Base-by-base conservation (phyloP, 139 green algal genomes). In the Chlorella vulgaris region DNA sequence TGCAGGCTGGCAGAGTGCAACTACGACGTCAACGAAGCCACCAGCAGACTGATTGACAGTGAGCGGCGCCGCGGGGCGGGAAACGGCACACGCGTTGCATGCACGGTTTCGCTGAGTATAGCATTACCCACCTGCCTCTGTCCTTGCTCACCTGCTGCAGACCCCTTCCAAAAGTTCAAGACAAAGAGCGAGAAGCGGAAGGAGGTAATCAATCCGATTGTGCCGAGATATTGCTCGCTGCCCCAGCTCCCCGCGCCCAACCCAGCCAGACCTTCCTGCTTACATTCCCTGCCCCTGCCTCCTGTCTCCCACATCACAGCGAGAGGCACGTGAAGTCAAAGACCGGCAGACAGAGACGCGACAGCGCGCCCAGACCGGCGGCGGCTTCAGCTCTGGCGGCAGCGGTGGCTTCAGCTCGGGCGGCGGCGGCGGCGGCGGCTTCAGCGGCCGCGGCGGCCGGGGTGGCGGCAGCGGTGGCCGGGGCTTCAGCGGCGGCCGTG, bases 11-110 rank as follows among this genome's bases (percentile, higher is more conserved):
- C 69, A 8, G 87, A 91, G 69, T 90, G 86, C 82, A 89, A 87
- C n/a, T 82, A 85, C 60, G 88, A 91, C 43, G 83, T 86, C 40
- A 91, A 91, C 50, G 88, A 91, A 69, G 84, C 88, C 36, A 91
- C 86, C 3, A 76, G 47, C 47, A 50, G 86, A 51, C 81, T 91
- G 4, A 91, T 91, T 43, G 88, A 91, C 55, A 89, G 88, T 91
- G 68, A 81, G 88, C 78, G 40, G 39, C 10, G 51, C 31, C 2
- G 28, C 4, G 0, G 33, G 50, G 28, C 18, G 39, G 21, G 35
- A 60, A 21, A 3, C 35, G 53, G 24, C 36, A 6, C 29, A n/a
- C 47, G 47, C 47, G 47, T 55, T 55, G 47, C 47, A 15, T 15
- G 15, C 13, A 15, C 47, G 47, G 13, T 55, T 15, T 55, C 15